Evolutionary conservation across 192 early-diverging fungal species (phyloP), one percentile per base, ranked within the genome.

Genomic region (Coemansia sp.): DNA sequence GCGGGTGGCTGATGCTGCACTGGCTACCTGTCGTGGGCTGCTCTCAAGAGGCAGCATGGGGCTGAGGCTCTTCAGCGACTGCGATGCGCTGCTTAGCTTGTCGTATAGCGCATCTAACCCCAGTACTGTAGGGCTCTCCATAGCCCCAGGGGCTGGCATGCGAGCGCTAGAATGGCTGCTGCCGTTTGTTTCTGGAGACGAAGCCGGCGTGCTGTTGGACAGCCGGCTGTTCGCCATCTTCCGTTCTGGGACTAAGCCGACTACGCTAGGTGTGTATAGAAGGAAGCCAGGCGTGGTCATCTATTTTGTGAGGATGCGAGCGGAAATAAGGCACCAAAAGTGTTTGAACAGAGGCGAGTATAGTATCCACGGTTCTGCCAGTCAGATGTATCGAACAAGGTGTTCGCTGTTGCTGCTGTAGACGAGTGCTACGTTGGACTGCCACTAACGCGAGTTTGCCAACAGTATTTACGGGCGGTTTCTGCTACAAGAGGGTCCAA

Each of bases 51-150:
- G 64, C 47, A 57, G 49, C 25, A 64, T 65, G 11, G 76, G 64
- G 60, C 65, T 67, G 24, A 73, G 65, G 38, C 66, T 64, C 50
- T 69, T 79, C 27, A 79, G 62, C 4, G 76, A 61, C 27, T 70
- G 60, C 5, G 76, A 79, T 12, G 62, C 76, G 41, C 59, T 70
- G 65, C 65, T 79, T 25, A 79, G 67, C 38, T 60, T 66, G 12
- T 73, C 65, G 41, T 79, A 79, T 12, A 79, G 50, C 38, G 35
- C 65, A 54, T 79, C 76, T 64, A 79, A 67, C 57, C 72, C 71
- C 43, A 66, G 67, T 14, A 62, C 62, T 15, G 71, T 53, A 24
- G 66, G 35, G 22, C 59, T 69, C 4, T 60, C 51, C 14, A 53
- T 12, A 15, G 55, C 43, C 15, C 58, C 50, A 5, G 57, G 38